Evolutionary conservation across 164 flowering plant species (phyloP), one percentile per base, ranked within the genome.

Genomic region (Tinospora cordifolia): DNA sequence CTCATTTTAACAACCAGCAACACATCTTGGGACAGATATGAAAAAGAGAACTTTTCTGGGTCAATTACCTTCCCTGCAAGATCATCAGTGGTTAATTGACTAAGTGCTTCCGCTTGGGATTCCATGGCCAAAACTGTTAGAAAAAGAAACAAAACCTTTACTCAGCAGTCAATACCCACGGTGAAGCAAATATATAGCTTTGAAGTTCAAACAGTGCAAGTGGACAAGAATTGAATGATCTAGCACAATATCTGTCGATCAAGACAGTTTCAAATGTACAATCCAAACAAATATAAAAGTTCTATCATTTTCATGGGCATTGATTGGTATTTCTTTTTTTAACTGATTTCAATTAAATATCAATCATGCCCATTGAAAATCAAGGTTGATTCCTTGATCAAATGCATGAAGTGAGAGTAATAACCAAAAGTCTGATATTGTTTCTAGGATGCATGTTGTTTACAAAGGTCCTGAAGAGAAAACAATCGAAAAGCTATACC

Each of bases 21-120:
- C 60, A 54, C 60, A 6, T 54, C 8, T 66, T 13, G 69, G 15
- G 34, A 46, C 22, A 15, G 51, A 59, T 17, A 8, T 14, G 4
- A 69, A 54, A 21, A n/a, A 8, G 6, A n/a, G n/a, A 8, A 8
- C 60, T n/a, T n/a, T 19, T 19, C 22, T n/a, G 21, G 7, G 60
- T 11, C 38, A n/a, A n/a, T 41, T 84, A 90, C 98, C 97, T 94
- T 92, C 80, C 97, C 97, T 74, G 89, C 99, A 76, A 94, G 97
- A 72, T 94, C 97, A 78, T 92, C 96, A 34, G 85, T 78, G 39
- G 91, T 82, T 74, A 94, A 77, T 81, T 90, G 92, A 66, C 80
- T 80, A 71, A 94, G 89, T 51, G 99, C 97, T 36, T 94, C 99
- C 47, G 97, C 97, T 78, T 94, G 89, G 57, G 96, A 90, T 72